Evolutionary conservation across 169 alveolate genomes (phyloP).

Genomic region (Babesia divergens): DNA sequence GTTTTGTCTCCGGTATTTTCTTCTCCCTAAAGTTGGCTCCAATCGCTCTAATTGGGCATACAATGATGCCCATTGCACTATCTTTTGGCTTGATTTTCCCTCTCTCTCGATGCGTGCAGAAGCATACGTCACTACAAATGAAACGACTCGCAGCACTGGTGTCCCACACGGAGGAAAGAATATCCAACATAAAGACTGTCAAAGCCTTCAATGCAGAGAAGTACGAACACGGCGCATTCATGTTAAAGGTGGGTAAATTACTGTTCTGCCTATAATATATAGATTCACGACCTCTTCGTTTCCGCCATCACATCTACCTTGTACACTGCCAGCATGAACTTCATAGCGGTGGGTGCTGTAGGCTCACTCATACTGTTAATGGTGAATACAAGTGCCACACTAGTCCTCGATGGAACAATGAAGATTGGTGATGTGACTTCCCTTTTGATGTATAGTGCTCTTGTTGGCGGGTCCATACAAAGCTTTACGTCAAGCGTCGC

Average conservation of each 20-base stretch:
- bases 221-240: background rate
- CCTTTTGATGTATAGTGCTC: slow-evolving; percentile 62
- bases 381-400: slow-evolving; percentile 26
- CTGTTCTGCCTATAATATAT: background rate
- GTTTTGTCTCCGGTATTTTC: slow-evolving; percentile 26
- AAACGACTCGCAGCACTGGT: slow-evolving; percentile 18
- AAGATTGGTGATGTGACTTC: slow-evolving; percentile 72
- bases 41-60: slow-evolving; percentile 11
- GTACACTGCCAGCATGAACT: slow-evolving; percentile 26
- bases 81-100: slow-evolving; percentile 16
- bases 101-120: slow-evolving; percentile 15
- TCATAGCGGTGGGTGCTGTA: slow-evolving; percentile 46
- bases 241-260: slow-evolving; percentile 1
- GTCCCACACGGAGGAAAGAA: slow-evolving; percentile 22
- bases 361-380: slow-evolving; percentile 32
- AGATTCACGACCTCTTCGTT: slow-evolving; percentile 7
- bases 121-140: slow-evolving; percentile 6
- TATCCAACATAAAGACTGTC: slow-evolving; percentile 34
- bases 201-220: slow-evolving; percentile 50
- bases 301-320: background rate
- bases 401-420: slow-evolving; percentile 49
- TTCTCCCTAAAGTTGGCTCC: slow-evolving; percentile 43
- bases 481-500: slow-evolving; percentile 59
- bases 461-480: slow-evolving; percentile 69
- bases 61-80: slow-evolving; percentile 22